Base-by-base conservation (phyloP, 805 yeast species). In the Brettanomyces custersianus region DNA sequence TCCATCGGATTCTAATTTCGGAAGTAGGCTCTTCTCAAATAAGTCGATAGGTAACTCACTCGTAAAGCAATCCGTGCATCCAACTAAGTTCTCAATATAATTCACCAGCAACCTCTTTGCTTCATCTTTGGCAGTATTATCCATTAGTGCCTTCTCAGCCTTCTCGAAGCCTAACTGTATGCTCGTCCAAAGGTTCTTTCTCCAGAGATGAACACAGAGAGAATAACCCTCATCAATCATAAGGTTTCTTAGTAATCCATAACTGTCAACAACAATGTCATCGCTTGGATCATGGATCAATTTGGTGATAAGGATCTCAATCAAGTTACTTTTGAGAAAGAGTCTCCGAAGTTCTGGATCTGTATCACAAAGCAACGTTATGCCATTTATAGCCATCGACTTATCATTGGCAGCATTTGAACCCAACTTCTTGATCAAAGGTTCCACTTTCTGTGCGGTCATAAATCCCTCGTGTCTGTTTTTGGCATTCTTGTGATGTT, bases 201-300 rank as follows among this genome's bases (percentile, higher is more conserved):
- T 72, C 83, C 94, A 81, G 36, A 83, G 55, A 54, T 72, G 74
- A 16, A 74, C 71, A 20, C 86, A 75, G 25, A 85, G 70, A 43
- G 85, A 94, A 47, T 84, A 79, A 16, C 96, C 96, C 58, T 87
- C 95, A 51, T 85, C 95, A 36, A 85, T 66, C 3, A 81, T 79
- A 38, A 90, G 52, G 51, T 82, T 86, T 53, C 95, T 71, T 43
- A 92, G 60, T 18, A 90, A 62, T 1, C 95, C 96, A 47, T 75
- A 79, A 1, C 90, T 68, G 48, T 82, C 94, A 16, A 82, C 81
- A 15, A 83, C 80, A 31, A 85, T 74, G 45, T 86, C 95, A 38
- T 77, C 78, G 44, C 79, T 69, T 16, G 68, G 52, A 52, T 85
- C 95, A 31, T 71, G 72, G 17, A 88, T 56, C 21, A 78, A 65